Percentiles rank a stretch among this genome's conserved stretches.
Evolutionary conservation across 805 yeast species (phyloP).

Genomic region (Candida fluviatilis): DNA sequence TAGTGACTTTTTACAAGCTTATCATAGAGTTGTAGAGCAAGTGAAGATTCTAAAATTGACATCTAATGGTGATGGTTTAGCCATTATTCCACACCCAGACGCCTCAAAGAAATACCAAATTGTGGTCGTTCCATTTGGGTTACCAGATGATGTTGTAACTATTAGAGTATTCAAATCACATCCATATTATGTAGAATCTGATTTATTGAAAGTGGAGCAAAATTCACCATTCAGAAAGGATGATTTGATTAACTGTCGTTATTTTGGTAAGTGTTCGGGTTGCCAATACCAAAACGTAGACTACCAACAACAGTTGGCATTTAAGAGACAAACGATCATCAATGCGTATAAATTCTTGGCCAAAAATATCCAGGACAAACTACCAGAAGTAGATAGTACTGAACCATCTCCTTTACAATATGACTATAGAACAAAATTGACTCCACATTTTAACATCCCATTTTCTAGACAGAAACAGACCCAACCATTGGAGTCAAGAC

Average conservation of each 20-base stretch:
- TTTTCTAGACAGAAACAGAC: constrained; percentile 33
- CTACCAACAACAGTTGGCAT: constrained; percentile 66
- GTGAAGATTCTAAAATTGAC: constrained; percentile 57
- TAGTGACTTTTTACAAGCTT: constrained; percentile 38
- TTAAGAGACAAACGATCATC: constrained; percentile 69
- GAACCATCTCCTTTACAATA: constrained; percentile 73
- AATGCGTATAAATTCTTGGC: constrained; percentile 83
- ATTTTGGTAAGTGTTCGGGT: constrained; percentile 92
- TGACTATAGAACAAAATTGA: constrained; percentile 84
- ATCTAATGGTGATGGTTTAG: constrained; percentile 88
- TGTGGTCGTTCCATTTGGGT: constrained; percentile 78
- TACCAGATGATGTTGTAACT: constrained; percentile 78
- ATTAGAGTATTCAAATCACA: constrained; percentile 76
- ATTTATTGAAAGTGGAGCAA: constrained; percentile 50
- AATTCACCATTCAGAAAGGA: constrained; percentile 44
- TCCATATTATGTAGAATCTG: constrained; percentile 70
- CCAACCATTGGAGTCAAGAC: constrained; percentile 35
- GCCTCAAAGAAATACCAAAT: constrained; percentile 45
- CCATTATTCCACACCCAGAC: constrained; percentile 60
- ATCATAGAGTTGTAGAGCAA: constrained; percentile 55
- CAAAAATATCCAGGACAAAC: constrained; percentile 40
- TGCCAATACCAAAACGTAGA: constrained; percentile 85
- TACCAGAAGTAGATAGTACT: constrained; percentile 60
- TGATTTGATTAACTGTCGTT: constrained; percentile 63
- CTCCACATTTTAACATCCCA: constrained; percentile 92